phyloP scores from a whole-genome alignment of 495 filamentous ascomycete genomes.

The Penicillium lagena region DNA sequence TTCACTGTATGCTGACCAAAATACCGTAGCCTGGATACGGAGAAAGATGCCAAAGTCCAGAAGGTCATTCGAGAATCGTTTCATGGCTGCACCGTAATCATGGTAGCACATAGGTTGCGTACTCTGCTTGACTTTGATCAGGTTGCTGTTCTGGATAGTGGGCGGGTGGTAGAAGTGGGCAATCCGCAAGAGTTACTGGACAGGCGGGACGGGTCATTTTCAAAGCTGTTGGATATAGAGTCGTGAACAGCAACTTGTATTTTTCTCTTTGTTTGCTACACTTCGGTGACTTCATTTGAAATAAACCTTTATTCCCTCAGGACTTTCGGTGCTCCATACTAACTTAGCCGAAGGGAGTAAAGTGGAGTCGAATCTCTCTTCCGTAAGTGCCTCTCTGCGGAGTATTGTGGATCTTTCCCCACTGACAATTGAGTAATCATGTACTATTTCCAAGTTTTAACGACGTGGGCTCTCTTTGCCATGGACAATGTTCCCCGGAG shows the following conservation, averaged over 20 bases:
- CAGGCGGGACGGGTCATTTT: slow-evolving; percentile 1
- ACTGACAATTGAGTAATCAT: no score
- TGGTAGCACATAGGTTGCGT: slow-evolving; percentile 79
- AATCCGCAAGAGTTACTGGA: slow-evolving; percentile 5
- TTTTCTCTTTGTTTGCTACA: no score
- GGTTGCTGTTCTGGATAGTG: slow-evolving; percentile 76
- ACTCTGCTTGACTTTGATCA: slow-evolving; percentile 87
- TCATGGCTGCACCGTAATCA: slow-evolving; percentile 69
- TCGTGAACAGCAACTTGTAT: not conserved
- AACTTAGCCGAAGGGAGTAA: no score
- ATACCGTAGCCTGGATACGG: slow-evolving; percentile 79
- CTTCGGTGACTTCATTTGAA: no score
- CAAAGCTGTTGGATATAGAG: slow-evolving; percentile 1
- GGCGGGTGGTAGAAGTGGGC: slow-evolving; percentile 55
- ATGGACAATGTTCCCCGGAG: no score
- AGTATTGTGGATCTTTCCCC: no score
- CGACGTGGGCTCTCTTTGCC: no score
- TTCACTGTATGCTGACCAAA: slow-evolving; percentile 50
- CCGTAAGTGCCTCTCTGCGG: no score
- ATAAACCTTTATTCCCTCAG: no score
- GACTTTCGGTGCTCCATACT: no score
- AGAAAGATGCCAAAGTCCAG: slow-evolving; percentile 80
- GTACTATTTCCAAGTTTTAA: no score
- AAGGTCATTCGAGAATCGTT: slow-evolving; percentile 69
- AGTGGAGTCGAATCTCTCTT: no score